A percentile compares a stretch with the other conserved stretches of the same genome.
These are phyloP conservation scores for Malus asiatica DNA, from an alignment of 306 rosid species.

Conservation along the genomic window DNA sequence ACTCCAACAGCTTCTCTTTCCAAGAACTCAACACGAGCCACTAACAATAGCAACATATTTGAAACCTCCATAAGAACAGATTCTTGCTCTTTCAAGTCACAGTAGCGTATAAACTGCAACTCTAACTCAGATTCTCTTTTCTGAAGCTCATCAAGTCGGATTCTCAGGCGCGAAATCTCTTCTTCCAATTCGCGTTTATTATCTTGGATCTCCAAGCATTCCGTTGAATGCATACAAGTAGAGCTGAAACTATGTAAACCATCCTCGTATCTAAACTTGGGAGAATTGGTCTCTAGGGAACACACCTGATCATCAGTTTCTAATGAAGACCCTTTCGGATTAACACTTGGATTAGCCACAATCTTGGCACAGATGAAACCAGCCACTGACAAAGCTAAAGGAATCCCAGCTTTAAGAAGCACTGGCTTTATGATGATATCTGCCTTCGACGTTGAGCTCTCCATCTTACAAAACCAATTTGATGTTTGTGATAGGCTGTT, in stretches of 20 bases:
- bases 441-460: conserved; percentile 28
- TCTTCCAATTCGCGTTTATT: conserved; percentile 17
- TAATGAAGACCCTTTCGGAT: conserved; percentile 8
- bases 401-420: conserved; percentile 60
- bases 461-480: conserved; percentile 26
- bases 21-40: conserved; percentile 42
- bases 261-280: conserved; percentile 11
- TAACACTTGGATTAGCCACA: conserved; percentile 34
- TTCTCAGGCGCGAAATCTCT: conserved; percentile 35
- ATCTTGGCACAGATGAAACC: conserved; percentile 51
- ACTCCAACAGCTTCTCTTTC: conserved; percentile 25
- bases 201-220: conserved; percentile 3
- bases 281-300: conserved; percentile 19
- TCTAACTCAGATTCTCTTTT: conserved; percentile 42
- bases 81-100: conserved; percentile 56
- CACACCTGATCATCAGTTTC: neutral
- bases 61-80: conserved; percentile 31
- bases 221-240: neutral
- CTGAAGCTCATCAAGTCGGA: conserved; percentile 39
- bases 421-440: conserved; percentile 32
- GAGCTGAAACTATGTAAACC: conserved; percentile 18
- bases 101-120: conserved; percentile 37
- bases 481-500: too few species aligned
- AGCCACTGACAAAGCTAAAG: conserved; percentile 54
- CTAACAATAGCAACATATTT: conserved; percentile 39